Evolutionary conservation across 164 flowering plant genomes (phyloP), one percentile per base, ranked within the genome.

Genomic region (Chimonanthus praecox): DNA sequence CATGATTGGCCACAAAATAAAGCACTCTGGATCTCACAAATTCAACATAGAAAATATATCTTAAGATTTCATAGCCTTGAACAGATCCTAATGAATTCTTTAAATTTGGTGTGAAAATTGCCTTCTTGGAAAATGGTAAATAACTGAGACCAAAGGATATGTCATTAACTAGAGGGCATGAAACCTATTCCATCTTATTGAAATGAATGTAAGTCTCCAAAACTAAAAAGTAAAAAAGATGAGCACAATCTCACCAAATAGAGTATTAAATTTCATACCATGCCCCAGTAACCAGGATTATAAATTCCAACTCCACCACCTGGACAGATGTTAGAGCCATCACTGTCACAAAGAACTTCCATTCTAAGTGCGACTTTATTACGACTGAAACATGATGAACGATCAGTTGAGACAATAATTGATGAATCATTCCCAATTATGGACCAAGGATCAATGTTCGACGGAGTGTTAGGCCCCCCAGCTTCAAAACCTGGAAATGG

Each of bases 221-320:
- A 66, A 66, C 13, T 4, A 13, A 45, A 21, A 18, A 63, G 44
- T 63, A 63, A 21, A 63, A n/a, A 18, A 63, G 43, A 18, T 63
- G 13, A 15, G 11, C 15, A 68, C 16, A 54, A 11, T 6, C 11
- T 11, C 60, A 54, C 16, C n/a, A 54, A 54, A n/a, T 18, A 68
- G 43, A 7, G 33, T 16, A n/a, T 46, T 21, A 49, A 49, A 74
- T n/a, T 21, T 49, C 85, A 74, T 84, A 95, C 99, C 99, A 95
- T 95, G 80, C 99, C 99, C 99, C 99, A 95, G 79, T 75, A 93
- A 13, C 99, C 99, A 68, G 99, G 99, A 77, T 93, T 95, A 76
- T 87, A 95, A 48, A 93, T 72, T 47, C 99, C 99, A 76, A 93
- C 98, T 60, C 98, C 99, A 49, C 89, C 94, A 77, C 78, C 77